These are phyloP conservation scores for Talaromyces sp. DNA, from an alignment of 2,329 filamentous ascomycete species.

Conservation along the genomic window DNA sequence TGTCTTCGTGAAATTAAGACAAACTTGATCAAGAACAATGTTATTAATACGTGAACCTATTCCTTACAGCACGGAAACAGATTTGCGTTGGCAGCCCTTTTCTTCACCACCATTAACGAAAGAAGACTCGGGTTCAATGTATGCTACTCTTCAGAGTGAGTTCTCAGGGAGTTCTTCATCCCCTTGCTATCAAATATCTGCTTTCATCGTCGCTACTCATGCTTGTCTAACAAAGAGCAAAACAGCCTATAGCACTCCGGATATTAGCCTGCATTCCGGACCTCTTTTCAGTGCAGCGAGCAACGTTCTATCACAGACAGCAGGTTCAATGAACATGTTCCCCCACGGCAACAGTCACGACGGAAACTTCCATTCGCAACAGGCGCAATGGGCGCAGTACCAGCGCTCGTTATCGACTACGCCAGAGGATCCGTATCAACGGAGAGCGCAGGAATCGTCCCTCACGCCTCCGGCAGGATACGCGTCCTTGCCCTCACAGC, in stretches of 20 bases:
- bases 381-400: slow-evolving; percentile 22
- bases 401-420: slow-evolving; percentile 14
- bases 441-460: slow-evolving; percentile 10
- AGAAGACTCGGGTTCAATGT: slow-evolving; percentile 17
- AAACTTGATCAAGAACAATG: background rate
- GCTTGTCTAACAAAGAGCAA: background rate
- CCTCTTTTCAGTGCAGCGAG: slow-evolving; percentile 28
- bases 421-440: slow-evolving; percentile 16
- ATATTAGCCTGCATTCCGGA: slow-evolving; percentile 20
- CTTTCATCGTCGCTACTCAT: background rate
- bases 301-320: slow-evolving; percentile 26
- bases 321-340: slow-evolving; percentile 26
- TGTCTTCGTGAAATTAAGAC: background rate
- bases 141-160: slow-evolving; percentile 17
- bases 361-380: slow-evolving; percentile 24
- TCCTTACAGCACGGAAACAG: background rate
- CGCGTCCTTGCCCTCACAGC: slow-evolving; percentile 14
- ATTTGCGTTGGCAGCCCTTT: slow-evolving; percentile 7
- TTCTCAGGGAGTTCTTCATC: background rate
- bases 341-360: slow-evolving; percentile 22
- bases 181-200: background rate
- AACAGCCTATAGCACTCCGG: slow-evolving; percentile 12
- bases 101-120: background rate
- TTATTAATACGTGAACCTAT: background rate
- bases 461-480: slow-evolving; percentile 13